phyloP scores from a whole-genome alignment of 306 rosid species.

The Acmispon strigosus region DNA sequence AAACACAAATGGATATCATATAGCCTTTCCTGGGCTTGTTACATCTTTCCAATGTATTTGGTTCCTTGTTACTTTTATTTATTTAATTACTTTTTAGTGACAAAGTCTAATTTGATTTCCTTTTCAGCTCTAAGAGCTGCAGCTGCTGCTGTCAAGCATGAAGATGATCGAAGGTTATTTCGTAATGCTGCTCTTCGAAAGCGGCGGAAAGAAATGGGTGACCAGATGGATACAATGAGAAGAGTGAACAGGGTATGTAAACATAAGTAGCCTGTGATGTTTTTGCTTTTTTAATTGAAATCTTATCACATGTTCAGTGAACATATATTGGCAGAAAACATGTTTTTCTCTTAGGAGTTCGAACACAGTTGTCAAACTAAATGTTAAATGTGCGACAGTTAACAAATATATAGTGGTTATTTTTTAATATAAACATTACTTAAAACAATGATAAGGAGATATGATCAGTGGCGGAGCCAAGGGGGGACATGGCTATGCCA shows the following conservation, averaged over 20 bases:
- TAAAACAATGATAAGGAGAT: background rate
- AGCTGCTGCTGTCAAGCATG: slow-evolving; percentile 86
- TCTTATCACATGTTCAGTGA: background rate
- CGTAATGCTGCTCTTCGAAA: slow-evolving; percentile 85
- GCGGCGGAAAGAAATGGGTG: slow-evolving; percentile 91
- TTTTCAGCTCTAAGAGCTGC: slow-evolving; percentile 89
- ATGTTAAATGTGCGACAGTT: background rate
- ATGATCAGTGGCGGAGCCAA: too few species aligned
- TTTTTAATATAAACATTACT: background rate
- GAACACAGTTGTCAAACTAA: background rate
- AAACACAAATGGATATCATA: background rate
- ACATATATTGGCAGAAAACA: background rate
- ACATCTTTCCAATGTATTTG: slow-evolving; percentile 3
- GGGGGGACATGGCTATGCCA: too few species aligned
- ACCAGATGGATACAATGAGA: slow-evolving; percentile 68
- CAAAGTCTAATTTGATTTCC: slow-evolving; percentile 21
- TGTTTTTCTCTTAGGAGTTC: background rate
- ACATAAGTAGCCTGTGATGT: slow-evolving; percentile 7
- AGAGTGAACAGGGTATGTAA: slow-evolving; percentile 68
- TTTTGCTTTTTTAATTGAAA: background rate
- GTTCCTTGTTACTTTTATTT: slow-evolving; percentile 5
- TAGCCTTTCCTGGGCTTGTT: background rate
- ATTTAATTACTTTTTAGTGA: background rate
- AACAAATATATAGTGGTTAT: background rate
- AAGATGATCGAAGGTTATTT: slow-evolving; percentile 88